A percentile compares a stretch with the other conserved stretches of the same genome.
These are phyloP conservation scores for Penicillium sp. DNA, from an alignment of 2,329 filamentous ascomycete genomes.

Conservation along the genomic window DNA sequence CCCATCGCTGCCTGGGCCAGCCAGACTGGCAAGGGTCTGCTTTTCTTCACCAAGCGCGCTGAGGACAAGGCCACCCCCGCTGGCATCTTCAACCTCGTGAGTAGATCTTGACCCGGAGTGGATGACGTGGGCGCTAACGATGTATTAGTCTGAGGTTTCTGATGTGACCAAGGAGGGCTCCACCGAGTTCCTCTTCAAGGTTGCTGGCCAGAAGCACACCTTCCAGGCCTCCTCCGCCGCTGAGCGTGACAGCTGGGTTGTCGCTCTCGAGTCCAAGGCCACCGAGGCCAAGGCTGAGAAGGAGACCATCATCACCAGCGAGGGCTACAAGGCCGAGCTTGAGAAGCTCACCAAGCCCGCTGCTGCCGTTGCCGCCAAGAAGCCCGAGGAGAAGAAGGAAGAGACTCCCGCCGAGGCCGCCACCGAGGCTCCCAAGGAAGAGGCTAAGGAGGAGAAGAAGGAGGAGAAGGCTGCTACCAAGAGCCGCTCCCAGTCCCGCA, in stretches of 20 bases:
- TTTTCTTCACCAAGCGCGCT: conserved; percentile 84
- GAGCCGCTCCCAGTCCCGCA: conserved; percentile 61
- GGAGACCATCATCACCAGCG: conserved; percentile 70
- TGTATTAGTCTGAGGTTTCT: conserved; percentile 60
- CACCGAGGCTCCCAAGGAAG: conserved; percentile 34
- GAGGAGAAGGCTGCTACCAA: conserved; percentile 57
- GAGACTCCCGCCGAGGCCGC: conserved; percentile 38
- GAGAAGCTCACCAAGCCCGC: conserved; percentile 63
- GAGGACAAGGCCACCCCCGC: conserved; percentile 78
- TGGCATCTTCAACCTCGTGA: conserved; percentile 82
- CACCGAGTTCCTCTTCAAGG: conserved; percentile 82
- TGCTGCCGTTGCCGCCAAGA: conserved; percentile 33
- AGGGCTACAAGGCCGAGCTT: conserved; percentile 84
- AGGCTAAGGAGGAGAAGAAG: conserved; percentile 33
- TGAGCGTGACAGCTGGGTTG: conserved; percentile 92
- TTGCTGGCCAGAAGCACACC: conserved; percentile 85
- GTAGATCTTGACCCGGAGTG: conserved; percentile 31
- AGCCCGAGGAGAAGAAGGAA: conserved; percentile 25
- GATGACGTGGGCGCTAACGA: conserved; percentile 30
- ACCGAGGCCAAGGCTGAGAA: conserved; percentile 65
- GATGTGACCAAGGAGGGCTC: conserved; percentile 75
- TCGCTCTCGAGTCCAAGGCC: conserved; percentile 78
- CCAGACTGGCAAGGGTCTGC: conserved; percentile 90
- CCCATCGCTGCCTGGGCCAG: conserved; percentile 84
- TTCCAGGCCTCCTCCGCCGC: conserved; percentile 77